Base-by-base conservation (phyloP, 108 stramenopile species). In the Stephanodiscus minutulus region DNA sequence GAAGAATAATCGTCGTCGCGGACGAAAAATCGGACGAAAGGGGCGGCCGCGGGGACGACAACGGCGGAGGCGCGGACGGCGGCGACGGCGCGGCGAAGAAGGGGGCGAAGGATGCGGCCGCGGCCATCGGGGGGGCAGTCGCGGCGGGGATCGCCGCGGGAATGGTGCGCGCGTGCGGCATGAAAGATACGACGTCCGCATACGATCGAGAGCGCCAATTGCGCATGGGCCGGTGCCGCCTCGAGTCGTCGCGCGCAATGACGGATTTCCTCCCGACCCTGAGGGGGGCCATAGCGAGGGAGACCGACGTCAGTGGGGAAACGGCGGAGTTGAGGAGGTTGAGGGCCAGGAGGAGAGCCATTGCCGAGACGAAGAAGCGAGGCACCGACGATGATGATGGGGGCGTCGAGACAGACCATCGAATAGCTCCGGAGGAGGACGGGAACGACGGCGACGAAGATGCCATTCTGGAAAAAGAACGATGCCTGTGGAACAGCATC, bases 231-330 rank as follows among this genome's bases (percentile, higher is more conserved):
- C 62, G 76, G 63, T 81, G 80, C 24, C 66, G 80, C 25, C 41
- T 71, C 3, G 80, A 81, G 22, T 47, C 56, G 21, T 59, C 70
- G 21, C 73, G 67, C 36, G 80, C 80, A 75, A 66, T 81, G 70
- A 61, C 47, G 29, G 80, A 81, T 47, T 77, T 81, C 53, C 47
- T 81, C 3, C 80, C 80, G 37, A 71, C 79, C 1, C 39, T 81
- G 24, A 75, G 72, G 50, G 46, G 57, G 61, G 66, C 79, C 18
- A 52, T 81, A 9, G 62, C 35, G 22, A 64, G 62, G 25, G 54
- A 50, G 27, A 81, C 79, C 2, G 74, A 81, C 48, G 63, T 65
- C 17, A 49, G 47, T 17, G 3, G 3, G 12, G 79, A 81, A 31
- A 76, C 63, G 56, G 64, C 58, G 3, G 74, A 75, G 43, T 77